Percentiles rank a stretch among this genome's conserved stretches.
Conservation (phyloP, 352 stramenopile genomes). For the Blastocystis sp. region DNA sequence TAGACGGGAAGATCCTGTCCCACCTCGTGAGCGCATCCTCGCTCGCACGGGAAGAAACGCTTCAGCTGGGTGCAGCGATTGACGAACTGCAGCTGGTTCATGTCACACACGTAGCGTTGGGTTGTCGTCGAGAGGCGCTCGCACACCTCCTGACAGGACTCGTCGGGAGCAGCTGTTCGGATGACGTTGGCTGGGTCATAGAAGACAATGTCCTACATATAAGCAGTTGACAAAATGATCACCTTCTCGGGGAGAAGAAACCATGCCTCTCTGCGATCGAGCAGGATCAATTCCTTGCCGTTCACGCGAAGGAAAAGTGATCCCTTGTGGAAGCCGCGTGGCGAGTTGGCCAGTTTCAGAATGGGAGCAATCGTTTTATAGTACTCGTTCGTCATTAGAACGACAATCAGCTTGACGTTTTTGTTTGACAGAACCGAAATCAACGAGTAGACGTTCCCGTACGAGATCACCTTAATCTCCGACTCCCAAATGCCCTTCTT, state of each 20-base stretch:
- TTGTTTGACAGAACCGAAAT: background rate
- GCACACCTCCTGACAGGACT: background rate
- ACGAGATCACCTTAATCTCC: background rate
- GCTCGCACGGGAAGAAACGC: background rate
- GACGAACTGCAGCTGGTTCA: background rate
- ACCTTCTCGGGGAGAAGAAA: background rate
- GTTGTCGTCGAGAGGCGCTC: background rate
- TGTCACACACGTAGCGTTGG: background rate
- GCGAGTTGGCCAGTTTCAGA: background rate
- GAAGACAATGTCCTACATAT: background rate
- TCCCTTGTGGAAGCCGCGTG: background rate
- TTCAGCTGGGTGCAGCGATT: background rate
- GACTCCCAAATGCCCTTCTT: background rate
- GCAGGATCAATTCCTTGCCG: background rate
- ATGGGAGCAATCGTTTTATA: background rate
- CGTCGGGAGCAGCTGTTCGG: background rate
- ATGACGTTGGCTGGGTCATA: background rate
- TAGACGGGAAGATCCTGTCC: constrained; percentile 15
- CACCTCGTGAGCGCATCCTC: constrained; percentile 1
- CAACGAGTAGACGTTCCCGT: background rate
- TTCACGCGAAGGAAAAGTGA: background rate
- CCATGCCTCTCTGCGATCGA: background rate
- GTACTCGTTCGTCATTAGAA: background rate
- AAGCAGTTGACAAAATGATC: background rate
- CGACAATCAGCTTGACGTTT: background rate